Evolutionary conservation across 2,329 filamentous ascomycete genomes (phyloP), one percentile per base, ranked within the genome.

Genomic region (Xylariales sp.): DNA sequence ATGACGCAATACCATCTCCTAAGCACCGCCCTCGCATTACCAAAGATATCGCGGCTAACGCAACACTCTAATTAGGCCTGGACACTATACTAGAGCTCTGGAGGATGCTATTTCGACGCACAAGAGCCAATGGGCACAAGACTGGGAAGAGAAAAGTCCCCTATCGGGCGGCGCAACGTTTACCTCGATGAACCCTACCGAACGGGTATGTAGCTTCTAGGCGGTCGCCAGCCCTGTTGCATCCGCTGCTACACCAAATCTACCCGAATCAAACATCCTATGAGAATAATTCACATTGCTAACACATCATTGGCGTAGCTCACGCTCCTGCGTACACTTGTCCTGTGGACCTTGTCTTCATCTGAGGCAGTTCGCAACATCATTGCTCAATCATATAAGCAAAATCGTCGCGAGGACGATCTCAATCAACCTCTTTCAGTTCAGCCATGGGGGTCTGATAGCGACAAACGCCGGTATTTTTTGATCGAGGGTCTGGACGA

Each of bases 401-500:
- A 90, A 66, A 78, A 79, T 45, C 85, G 91, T 42, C 86, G 91
- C 54, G 87, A 89, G 48, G 76, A 83, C 50, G 80, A 84, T 48
- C 59, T 78, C 32, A 96, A 96, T 57, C 88, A 96, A 50, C 85
- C 90, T 7, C 72, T 94, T 24, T 90, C 88, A 1, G 86, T 95
- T 31, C 89, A 95, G 57, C 81, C 88, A 5, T 96, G 90, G 90
- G 90, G 90, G 7, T 76, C 79, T 11, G 90, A 95, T 59, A 88
- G 86, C 47, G 83, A 95, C 52, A 95, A 93, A 69, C 82, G 93
- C 40, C 82, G 89, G 42, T 98, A 97, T 63, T 98, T 85, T 69
- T 71, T 98, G 33, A 78, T 98, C 45, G 93, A 98, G 63, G 93
- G 93, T 11, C 78, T 88, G 49, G 91, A 97, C 52, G 90, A 98